Percentiles rank a stretch among this genome's conserved stretches.
These are phyloP conservation scores for Usnea hakonensis DNA, from an alignment of 495 filamentous ascomycete species.

Conservation along the genomic window DNA sequence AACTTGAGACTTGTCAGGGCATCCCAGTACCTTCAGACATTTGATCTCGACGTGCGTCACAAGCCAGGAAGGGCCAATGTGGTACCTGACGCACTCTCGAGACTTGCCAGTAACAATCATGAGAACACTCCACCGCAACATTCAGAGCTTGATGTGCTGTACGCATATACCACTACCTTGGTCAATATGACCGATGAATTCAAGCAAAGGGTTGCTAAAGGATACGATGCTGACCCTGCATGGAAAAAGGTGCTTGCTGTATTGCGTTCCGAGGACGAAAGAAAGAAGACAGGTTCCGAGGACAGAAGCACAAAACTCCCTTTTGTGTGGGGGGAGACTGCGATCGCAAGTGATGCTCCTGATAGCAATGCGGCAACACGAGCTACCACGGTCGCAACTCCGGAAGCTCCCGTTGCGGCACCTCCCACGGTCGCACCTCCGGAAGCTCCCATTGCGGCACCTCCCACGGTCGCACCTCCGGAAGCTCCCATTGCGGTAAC, in stretches of 20 bases:
- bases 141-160: not conserved
- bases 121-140: not conserved
- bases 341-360: no score
- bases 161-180: not conserved
- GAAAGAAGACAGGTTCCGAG: not conserved
- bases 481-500: no score
- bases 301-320: no score
- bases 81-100: not conserved
- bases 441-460: no score
- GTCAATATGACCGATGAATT: slow-evolving; percentile 7
- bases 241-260: not conserved
- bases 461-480: no score
- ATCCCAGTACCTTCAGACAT: not conserved
- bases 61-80: not conserved
- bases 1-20: not conserved
- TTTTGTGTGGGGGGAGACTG: no score
- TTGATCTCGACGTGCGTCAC: not conserved
- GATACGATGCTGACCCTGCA: not conserved
- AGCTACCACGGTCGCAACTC: no score
- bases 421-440: no score
- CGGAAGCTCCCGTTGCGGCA: no score
- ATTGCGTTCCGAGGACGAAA: no score
- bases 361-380: no score
- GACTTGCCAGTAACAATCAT: not conserved
- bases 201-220: not conserved